These are phyloP conservation scores for Heritiera fomes DNA, from an alignment of 345 rosid genomes.

Conservation along the genomic window DNA sequence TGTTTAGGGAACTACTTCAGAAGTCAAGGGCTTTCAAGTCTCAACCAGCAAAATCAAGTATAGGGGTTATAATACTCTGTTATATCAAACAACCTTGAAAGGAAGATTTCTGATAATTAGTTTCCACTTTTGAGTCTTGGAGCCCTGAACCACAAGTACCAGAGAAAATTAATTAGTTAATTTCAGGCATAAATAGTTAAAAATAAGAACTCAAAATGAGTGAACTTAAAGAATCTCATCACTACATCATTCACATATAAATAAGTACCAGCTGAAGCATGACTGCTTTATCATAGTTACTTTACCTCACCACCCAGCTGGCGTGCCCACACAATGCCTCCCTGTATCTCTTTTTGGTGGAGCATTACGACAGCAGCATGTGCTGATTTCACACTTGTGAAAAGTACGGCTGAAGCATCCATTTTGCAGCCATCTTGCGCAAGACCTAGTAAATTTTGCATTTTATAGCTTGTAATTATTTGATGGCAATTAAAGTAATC, in stretches of 20 bases:
- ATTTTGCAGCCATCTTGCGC: conserved; percentile 85
- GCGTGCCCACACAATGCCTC: conserved; percentile 82
- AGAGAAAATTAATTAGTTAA: conserved; percentile 13
- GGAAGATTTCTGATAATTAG: conserved; percentile 87
- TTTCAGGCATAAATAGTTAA: background rate
- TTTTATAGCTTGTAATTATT: conserved; percentile 16
- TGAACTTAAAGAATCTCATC: conserved; percentile 1
- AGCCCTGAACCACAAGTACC: conserved; percentile 56
- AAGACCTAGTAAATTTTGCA: conserved; percentile 56
- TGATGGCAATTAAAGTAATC: conserved; percentile 15
- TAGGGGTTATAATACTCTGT: conserved; percentile 10
- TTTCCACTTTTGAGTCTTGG: conserved; percentile 97
- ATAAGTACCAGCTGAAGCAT: conserved; percentile 8
- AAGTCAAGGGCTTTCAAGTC: conserved; percentile 10
- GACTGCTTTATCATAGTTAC: background rate
- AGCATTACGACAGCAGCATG: conserved; percentile 55
- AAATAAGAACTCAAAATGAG: background rate
- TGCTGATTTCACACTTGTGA: conserved; percentile 77
- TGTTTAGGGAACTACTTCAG: conserved; percentile 18
- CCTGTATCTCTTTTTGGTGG: conserved; percentile 71
- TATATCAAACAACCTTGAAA: conserved; percentile 60
- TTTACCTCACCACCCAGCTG: conserved; percentile 98
- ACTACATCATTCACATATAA: background rate
- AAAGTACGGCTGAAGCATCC: conserved; percentile 88
- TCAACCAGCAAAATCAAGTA: conserved; percentile 16